A percentile compares a stretch with the other conserved stretches of the same genome.
Conservation (phyloP, 768 basidiomycete genomes). For the Phlebiopsis gigantea region DNA sequence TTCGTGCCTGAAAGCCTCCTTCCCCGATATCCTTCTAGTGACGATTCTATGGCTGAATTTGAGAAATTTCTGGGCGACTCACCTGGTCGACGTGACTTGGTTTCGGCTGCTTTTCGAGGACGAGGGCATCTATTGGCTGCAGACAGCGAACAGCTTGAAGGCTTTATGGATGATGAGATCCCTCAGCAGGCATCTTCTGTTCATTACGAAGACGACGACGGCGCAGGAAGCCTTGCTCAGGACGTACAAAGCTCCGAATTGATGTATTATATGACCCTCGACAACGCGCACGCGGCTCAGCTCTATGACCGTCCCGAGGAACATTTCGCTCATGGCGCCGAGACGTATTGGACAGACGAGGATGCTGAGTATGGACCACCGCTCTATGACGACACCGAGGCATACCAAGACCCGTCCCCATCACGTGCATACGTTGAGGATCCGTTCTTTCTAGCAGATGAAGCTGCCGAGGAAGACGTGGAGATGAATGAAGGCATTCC, state of each 20-base stretch:
- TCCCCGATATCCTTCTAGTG: background rate
- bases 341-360: background rate
- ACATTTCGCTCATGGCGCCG: background rate
- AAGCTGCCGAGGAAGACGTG: background rate
- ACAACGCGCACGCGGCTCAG: background rate
- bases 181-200: background rate
- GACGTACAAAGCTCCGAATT: no score
- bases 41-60: background rate
- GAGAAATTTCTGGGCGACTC: background rate
- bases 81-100: background rate
- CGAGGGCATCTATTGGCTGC: no score
- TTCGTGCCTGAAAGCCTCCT: background rate
- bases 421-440: background rate
- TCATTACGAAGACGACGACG: background rate
- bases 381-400: constrained; percentile 4
- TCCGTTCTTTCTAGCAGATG: background rate
- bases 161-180: background rate
- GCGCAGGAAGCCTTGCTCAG: no score
- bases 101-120: background rate
- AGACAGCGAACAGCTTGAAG: no score
- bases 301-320: background rate
- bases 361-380: background rate
- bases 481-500: background rate
- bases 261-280: no score
- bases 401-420: background rate